Evolutionary conservation across 2,329 filamentous ascomycete genomes (phyloP).

Genomic region (Penicillium hordei): DNA sequence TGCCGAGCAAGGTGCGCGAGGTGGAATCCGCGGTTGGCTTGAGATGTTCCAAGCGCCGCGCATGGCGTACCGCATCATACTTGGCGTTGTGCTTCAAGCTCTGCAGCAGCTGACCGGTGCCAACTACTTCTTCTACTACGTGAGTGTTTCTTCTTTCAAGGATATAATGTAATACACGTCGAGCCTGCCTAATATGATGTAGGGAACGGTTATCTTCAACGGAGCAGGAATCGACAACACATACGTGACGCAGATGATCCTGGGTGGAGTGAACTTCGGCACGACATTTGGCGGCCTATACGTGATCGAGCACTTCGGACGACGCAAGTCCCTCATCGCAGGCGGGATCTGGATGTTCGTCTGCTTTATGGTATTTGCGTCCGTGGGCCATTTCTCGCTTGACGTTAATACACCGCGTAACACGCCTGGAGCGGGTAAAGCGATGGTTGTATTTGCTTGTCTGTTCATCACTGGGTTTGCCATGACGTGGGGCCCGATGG

Average conservation of each 20-base stretch:
- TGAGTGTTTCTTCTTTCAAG: slow-evolving; percentile 9
- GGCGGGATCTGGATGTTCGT: slow-evolving; percentile 66
- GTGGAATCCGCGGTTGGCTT: slow-evolving; percentile 38
- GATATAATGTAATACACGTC: too few relatives aligned
- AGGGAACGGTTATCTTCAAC: slow-evolving; percentile 53
- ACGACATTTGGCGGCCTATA: slow-evolving; percentile 67
- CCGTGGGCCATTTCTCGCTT: slow-evolving; percentile 52
- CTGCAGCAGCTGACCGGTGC: slow-evolving; percentile 49
- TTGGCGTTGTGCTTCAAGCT: slow-evolving; percentile 45
- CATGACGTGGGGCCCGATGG: slow-evolving; percentile 64
- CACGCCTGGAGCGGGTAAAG: slow-evolving; percentile 55
- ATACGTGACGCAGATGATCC: slow-evolving; percentile 64
- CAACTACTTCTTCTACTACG: slow-evolving; percentile 58
- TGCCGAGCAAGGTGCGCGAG: slow-evolving; percentile 42
- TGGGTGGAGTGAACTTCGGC: slow-evolving; percentile 66
- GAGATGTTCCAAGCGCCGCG: slow-evolving; percentile 47
- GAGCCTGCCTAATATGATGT: slow-evolving; percentile 48
- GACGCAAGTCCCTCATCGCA: slow-evolving; percentile 65
- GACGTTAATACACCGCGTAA: slow-evolving; percentile 41
- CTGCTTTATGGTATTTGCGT: slow-evolving; percentile 65
- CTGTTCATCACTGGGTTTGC: slow-evolving; percentile 72
- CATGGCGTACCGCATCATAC: slow-evolving; percentile 46
- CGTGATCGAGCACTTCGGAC: slow-evolving; percentile 66
- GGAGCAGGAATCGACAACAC: slow-evolving; percentile 65
- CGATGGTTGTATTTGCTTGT: slow-evolving; percentile 69